Conservation (phyloP, 441 rosid genomes). For the Raphanus hybrid region DNA sequence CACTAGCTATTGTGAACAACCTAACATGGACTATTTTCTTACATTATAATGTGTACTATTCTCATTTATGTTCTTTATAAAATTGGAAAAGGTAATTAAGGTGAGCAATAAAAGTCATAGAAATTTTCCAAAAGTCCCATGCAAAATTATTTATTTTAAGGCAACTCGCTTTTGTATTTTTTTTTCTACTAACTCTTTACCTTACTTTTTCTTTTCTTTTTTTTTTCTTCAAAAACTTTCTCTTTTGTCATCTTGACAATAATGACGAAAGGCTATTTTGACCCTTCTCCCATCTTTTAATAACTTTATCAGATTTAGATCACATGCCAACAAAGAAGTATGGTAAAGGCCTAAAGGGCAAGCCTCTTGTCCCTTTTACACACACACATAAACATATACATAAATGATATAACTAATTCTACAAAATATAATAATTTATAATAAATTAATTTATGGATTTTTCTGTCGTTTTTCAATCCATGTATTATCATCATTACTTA, state of each 20-base stretch:
- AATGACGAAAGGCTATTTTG: constrained; percentile 53
- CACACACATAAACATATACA: background rate
- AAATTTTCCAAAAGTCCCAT: constrained; percentile 43
- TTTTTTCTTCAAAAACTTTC: constrained; percentile 15
- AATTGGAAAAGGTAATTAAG: constrained; percentile 16
- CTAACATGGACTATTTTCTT: constrained; percentile 41
- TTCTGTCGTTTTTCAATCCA: constrained; percentile 14
- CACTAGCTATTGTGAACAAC: constrained; percentile 43
- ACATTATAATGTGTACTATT: constrained; percentile 38
- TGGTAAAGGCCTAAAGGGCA: constrained; percentile 33
- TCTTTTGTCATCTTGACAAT: constrained; percentile 33
- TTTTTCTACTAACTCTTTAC: constrained; percentile 15
- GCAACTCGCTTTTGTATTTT: constrained; percentile 42
- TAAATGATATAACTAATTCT: background rate
- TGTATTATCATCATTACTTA: constrained; percentile 37
- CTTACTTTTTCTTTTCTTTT: constrained; percentile 6
- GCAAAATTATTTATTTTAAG: constrained; percentile 35
- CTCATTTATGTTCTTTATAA: constrained; percentile 35
- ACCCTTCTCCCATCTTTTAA: constrained; percentile 50
- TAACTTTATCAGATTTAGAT: constrained; percentile 42
- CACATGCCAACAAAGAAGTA: constrained; percentile 41
- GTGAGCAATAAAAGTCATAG: constrained; percentile 36
- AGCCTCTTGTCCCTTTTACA: constrained; percentile 37
- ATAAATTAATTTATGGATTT: background rate
- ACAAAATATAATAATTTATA: background rate